Conservation (phyloP, 495 filamentous ascomycete species). For the Tetracladium setigerum region DNA sequence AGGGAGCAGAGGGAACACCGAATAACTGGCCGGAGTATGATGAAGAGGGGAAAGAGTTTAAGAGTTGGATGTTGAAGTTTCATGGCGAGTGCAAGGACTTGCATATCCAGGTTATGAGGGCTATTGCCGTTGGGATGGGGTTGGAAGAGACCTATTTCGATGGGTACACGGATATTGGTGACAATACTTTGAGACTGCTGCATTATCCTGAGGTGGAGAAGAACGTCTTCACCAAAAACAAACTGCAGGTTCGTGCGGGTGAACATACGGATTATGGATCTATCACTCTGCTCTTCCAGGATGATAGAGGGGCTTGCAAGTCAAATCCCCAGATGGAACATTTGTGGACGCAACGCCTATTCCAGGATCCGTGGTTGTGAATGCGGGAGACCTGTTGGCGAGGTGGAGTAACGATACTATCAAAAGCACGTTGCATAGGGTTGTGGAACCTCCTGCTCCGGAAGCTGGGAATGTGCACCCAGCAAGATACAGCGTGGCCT, state of each 20-base stretch:
- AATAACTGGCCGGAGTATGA: conserved; percentile 75
- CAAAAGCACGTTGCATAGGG: conserved; percentile 80
- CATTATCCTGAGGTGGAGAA: conserved; percentile 73
- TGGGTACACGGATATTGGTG: conserved; percentile 57
- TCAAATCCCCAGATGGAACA: conserved; percentile 63
- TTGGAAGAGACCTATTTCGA: conserved; percentile 74
- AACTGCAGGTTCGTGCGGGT: conserved; percentile 69
- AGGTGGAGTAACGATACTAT: conserved; percentile 90
- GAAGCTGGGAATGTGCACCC: conserved; percentile 39
- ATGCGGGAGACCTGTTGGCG: conserved; percentile 83
- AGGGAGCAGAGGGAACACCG: conserved; percentile 55
- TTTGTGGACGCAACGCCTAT: conserved; percentile 85
- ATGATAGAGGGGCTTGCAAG: conserved; percentile 78
- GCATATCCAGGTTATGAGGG: conserved; percentile 75
- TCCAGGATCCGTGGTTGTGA: conserved; percentile 76
- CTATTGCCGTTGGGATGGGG: conserved; percentile 79
- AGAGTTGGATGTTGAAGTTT: conserved; percentile 63
- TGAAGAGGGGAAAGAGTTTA: conserved; percentile 56
- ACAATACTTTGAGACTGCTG: conserved; percentile 83
- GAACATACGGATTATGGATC: conserved; percentile 88
- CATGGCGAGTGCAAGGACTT: conserved; percentile 63
- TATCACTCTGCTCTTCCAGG: conserved; percentile 86
- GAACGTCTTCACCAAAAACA: conserved; percentile 61
- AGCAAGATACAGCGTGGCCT: conserved; percentile 63
- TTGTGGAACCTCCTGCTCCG: conserved; percentile 61